Evolutionary conservation across 2,329 filamentous ascomycete genomes (phyloP), one percentile per base, ranked within the genome.

Genomic region (Aspergillus thermomutatus): DNA sequence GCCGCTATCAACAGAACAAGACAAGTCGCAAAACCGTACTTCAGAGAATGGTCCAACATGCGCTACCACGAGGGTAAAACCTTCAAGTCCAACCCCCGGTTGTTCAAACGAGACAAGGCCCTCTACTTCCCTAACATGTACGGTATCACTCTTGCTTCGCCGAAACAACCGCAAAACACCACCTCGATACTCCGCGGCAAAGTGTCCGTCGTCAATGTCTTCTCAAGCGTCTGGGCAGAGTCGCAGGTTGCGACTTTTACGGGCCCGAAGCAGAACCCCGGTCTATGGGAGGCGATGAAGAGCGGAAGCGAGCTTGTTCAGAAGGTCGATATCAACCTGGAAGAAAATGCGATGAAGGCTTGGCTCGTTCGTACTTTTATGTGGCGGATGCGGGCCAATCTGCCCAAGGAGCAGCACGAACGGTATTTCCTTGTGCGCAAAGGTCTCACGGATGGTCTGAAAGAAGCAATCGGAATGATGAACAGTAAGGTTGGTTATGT

Each of bases 401-500:
- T 79, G 58, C 73, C 76, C 6, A 65, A 75, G 61, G 75, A 81
- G 58, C 79, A 84, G 54, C 83, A 85, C 73, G 75, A 72, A 23
- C 77, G 77, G 56, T 87, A 86, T 64, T 87, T 87, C 66, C 72
- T 87, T 54, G 79, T 87, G 19, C 76, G 80, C 57, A 82, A 78
- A 58, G 84, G 84, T 2, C 75, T 87, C 23, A 79, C 75, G 14
- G 81, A 85, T 50, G 72, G 77, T 19, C 76, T 87, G 43, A 79
- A 82, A 62, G 83, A 86, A 66, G 79, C 82, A 4, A 82, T 87
- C 66, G 85, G 84, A 4, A 73, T 96, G 70, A 78, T 96, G 70
- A 99, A 99, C 75, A 87, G 86, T 64, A 95, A 92, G 75, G 93
- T 97, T 34, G 93, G 92, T 40, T 97, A 97, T 76, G 88, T 92